phyloP scores from a whole-genome alignment of 768 basidiomycete species.

The Lenzites betulinus region DNA sequence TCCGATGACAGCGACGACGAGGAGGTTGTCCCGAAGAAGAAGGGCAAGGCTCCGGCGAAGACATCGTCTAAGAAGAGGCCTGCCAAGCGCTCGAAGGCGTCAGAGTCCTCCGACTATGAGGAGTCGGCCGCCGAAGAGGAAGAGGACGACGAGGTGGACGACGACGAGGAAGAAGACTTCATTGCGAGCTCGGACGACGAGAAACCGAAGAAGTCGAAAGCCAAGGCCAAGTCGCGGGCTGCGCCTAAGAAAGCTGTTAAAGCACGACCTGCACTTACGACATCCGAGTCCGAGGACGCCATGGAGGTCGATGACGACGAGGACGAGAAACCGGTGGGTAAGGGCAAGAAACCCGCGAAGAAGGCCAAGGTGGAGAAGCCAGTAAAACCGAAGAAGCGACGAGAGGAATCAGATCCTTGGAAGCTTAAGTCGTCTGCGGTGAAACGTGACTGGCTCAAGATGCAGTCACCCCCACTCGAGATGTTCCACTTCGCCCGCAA shows the following conservation, averaged over 20 bases:
- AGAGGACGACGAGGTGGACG: constrained; percentile 29
- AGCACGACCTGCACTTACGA: constrained; percentile 18
- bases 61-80: constrained; percentile 17
- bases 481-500: constrained; percentile 91
- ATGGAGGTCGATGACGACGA: constrained; percentile 32
- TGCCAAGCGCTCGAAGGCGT: constrained; percentile 21
- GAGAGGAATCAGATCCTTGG: constrained; percentile 74
- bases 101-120: constrained; percentile 25
- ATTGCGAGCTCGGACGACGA: constrained; percentile 18
- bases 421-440: constrained; percentile 64
- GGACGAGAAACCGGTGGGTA: constrained; percentile 17
- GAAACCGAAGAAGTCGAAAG: constrained; percentile 35
- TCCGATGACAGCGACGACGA: constrained; percentile 56
- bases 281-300: constrained; percentile 19
- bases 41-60: constrained; percentile 7
- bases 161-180: constrained; percentile 24
- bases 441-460: constrained; percentile 71
- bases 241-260: constrained; percentile 17
- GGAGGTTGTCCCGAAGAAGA: constrained; percentile 16
- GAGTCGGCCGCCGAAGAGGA: constrained; percentile 21
- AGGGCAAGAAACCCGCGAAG: constrained; percentile 33
- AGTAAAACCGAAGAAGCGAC: constrained; percentile 60
- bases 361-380: constrained; percentile 45
- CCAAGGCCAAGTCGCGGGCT: constrained; percentile 29
- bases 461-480: constrained; percentile 84